These are phyloP conservation scores for Cicer bijugum DNA, from an alignment of 306 rosid genomes.

Conservation along the genomic window DNA sequence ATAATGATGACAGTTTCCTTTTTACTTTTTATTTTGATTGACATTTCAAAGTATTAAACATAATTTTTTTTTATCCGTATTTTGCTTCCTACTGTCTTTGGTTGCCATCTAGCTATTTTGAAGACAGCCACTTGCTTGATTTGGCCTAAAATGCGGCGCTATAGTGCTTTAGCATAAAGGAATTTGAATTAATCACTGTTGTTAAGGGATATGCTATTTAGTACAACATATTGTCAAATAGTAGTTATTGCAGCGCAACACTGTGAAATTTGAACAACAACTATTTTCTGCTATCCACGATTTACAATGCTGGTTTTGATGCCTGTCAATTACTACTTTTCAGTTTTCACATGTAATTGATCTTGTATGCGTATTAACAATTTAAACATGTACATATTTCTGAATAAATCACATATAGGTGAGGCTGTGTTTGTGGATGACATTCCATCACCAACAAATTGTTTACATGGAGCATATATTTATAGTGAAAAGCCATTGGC, in stretches of 20 bases:
- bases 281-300: neutral
- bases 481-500: slow-evolving; percentile 82
- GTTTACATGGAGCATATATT: slow-evolving; percentile 77
- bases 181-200: no score
- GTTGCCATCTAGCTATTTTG: neutral
- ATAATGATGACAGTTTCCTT: neutral
- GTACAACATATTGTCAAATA: no score
- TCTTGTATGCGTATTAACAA: slow-evolving; percentile 3
- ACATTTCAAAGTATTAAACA: neutral
- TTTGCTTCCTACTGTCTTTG: neutral
- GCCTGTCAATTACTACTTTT: slow-evolving; percentile 1
- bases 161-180: no score
- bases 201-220: no score
- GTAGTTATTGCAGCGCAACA: no score
- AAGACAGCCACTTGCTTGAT: no score
- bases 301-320: neutral
- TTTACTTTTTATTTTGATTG: neutral
- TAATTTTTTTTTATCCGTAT: neutral
- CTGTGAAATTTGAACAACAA: no score
- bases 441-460: slow-evolving; percentile 79
- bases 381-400: neutral
- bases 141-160: no score
- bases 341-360: neutral
- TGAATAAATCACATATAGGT: slow-evolving; percentile 55
- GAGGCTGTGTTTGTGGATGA: slow-evolving; percentile 93